A percentile compares a stretch with the other conserved stretches of the same genome.
Evolutionary conservation across 208 protist genomes (phyloP).

Genomic region (Wallacemonas sp.): DNA sequence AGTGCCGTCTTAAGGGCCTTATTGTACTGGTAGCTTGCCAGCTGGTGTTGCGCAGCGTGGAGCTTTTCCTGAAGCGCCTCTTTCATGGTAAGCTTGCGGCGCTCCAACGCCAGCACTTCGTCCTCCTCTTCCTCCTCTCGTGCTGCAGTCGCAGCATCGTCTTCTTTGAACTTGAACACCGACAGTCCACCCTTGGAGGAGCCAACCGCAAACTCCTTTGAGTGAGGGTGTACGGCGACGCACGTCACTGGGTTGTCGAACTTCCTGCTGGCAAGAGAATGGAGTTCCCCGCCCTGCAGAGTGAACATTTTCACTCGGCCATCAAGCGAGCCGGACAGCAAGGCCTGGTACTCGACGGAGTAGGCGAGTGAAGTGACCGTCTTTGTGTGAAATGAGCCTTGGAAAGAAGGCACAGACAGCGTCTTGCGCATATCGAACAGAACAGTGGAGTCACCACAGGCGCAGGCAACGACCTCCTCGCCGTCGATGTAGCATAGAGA

Average conservation of each 20-base stretch:
- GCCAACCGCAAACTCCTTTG: conserved; percentile 71
- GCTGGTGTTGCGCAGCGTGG: conserved; percentile 55
- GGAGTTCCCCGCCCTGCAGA: conserved; percentile 36
- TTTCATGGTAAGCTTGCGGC: conserved; percentile 23
- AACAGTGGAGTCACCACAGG: conserved; percentile 50
- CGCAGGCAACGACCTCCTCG: conserved; percentile 34
- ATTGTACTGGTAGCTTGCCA: conserved; percentile 71
- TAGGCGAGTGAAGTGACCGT: conserved; percentile 66
- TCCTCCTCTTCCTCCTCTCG: conserved; percentile 17
- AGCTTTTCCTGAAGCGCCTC: conserved; percentile 51
- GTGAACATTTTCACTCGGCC: conserved; percentile 83
- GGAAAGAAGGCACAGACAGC: conserved; percentile 33
- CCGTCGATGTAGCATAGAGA: conserved; percentile 41
- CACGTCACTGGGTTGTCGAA: conserved; percentile 59
- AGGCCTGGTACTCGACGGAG: conserved; percentile 51
- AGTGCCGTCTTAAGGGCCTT: conserved; percentile 74
- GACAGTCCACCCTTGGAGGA: conserved; percentile 55
- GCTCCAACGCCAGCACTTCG: conserved; percentile 13
- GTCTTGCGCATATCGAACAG: conserved; percentile 77
- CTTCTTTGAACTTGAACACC: conserved; percentile 60
- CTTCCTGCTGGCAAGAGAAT: conserved; percentile 58
- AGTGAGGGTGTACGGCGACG: conserved; percentile 63
- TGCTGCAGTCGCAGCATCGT: conserved; percentile 1
- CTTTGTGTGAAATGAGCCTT: conserved; percentile 80
- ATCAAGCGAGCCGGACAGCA: conserved; percentile 75